These are phyloP conservation scores for Thinopyrum obtusiflorum DNA, from an alignment of 202 grass and related monocot species.

Conservation along the genomic window DNA sequence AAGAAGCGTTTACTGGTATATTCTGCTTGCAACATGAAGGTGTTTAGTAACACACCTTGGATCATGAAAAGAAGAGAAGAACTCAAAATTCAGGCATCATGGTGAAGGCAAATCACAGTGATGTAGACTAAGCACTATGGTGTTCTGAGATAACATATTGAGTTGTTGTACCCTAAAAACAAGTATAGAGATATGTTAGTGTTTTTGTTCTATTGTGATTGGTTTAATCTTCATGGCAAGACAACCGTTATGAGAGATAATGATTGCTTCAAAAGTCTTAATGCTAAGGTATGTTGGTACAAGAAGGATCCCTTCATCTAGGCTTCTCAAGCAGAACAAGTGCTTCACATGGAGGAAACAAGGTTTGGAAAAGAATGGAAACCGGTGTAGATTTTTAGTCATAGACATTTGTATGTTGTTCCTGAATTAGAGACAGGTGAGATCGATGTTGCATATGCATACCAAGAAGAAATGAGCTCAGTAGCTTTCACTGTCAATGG, in stretches of 20 bases:
- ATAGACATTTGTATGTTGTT: too few relatives aligned
- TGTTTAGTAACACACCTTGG: neutral
- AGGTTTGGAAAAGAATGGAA: too few relatives aligned
- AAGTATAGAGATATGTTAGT: neutral
- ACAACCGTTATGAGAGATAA: neutral
- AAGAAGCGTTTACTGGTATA: neutral
- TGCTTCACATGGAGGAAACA: neutral
- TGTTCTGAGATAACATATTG: neutral
- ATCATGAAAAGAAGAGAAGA: neutral
- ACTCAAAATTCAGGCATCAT: neutral
- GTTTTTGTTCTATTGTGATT: neutral
- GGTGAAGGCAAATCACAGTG: neutral
- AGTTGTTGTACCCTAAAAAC: neutral
- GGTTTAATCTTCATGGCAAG: neutral
- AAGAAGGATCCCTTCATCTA: neutral
- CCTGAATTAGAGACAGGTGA: too few relatives aligned
- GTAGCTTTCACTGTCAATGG: too few relatives aligned
- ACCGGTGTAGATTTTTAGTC: too few relatives aligned
- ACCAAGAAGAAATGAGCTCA: too few relatives aligned
- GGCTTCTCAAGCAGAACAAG: neutral
- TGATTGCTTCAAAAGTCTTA: neutral
- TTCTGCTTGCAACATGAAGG: neutral
- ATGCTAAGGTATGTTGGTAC: neutral
- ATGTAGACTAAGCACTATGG: neutral
- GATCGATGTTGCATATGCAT: too few relatives aligned